Evolutionary conservation across 164 flowering plant genomes (phyloP).

Genomic region (Annona cherimola): DNA sequence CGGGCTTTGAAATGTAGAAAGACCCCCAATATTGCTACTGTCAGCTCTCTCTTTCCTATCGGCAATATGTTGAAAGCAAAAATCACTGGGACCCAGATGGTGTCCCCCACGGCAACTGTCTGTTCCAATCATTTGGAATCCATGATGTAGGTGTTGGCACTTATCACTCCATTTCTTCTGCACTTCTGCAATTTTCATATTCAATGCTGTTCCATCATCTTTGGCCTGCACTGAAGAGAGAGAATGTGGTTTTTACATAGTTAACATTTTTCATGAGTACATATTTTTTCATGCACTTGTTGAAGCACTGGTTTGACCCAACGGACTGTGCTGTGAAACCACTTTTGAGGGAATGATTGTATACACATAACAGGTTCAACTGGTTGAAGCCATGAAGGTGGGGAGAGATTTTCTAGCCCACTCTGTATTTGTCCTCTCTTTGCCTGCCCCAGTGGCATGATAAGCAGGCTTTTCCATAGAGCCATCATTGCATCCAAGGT

Average conservation of each 20-base stretch:
- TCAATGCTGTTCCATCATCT: constrained; percentile 44
- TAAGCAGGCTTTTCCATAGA: too few species aligned
- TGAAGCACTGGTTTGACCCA: neutral
- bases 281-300: constrained; percentile 3
- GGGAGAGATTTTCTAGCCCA: neutral
- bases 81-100: constrained; percentile 23
- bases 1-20: constrained; percentile 22
- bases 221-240: constrained; percentile 78
- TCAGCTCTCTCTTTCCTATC: constrained; percentile 21
- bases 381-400: neutral
- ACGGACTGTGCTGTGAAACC: neutral
- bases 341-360: neutral
- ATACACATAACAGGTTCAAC: neutral
- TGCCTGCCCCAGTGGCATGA: too few species aligned
- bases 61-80: constrained; percentile 29
- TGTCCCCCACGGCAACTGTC: constrained; percentile 16
- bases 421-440: too few species aligned
- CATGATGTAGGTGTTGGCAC: constrained; percentile 49
- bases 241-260: constrained; percentile 25
- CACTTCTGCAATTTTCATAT: constrained; percentile 35
- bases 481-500: too few species aligned
- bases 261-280: neutral
- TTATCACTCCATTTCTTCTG: constrained; percentile 62
- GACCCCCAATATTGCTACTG: constrained; percentile 9
- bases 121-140: constrained; percentile 15